Conservation (phyloP, 2,329 filamentous ascomycete species). For the Colletotrichum musicola region DNA sequence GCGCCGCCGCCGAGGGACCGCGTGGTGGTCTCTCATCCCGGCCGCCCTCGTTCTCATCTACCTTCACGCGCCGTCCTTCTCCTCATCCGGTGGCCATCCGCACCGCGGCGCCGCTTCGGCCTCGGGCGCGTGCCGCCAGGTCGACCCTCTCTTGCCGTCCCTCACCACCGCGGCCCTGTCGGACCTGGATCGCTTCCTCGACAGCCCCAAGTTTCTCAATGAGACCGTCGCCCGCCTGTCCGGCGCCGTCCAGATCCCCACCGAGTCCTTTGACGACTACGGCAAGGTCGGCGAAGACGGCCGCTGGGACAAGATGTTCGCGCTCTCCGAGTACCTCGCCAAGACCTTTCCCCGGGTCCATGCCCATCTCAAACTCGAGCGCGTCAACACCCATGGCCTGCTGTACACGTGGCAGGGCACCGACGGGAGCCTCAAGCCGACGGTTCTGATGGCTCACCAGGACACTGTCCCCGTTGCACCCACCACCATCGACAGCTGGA, state of each 20-base stretch:
- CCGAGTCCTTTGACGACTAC: conserved; percentile 67
- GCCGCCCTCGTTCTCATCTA: conserved; percentile 32
- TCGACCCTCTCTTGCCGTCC: conserved; percentile 48
- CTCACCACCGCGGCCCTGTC: conserved; percentile 44
- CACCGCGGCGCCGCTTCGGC: conserved; percentile 2
- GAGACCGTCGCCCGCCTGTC: conserved; percentile 52
- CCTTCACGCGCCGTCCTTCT: conserved; percentile 30
- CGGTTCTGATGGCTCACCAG: conserved; percentile 73
- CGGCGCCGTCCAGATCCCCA: conserved; percentile 65
- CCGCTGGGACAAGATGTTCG: conserved; percentile 69
- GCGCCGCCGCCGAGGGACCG: conserved; percentile 17
- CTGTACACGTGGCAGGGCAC: conserved; percentile 69
- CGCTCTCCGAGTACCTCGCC: conserved; percentile 64
- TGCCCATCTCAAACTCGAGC: conserved; percentile 60
- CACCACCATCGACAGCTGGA: conserved; percentile 65
- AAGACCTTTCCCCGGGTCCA: conserved; percentile 66
- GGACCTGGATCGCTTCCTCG: conserved; percentile 49
- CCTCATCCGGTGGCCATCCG: neutral
- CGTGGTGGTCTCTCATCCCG: conserved; percentile 37
- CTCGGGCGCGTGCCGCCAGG: conserved; percentile 47
- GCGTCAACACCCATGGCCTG: conserved; percentile 70
- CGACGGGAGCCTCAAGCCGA: conserved; percentile 63
- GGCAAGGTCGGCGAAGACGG: conserved; percentile 66
- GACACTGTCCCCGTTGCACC: conserved; percentile 72
- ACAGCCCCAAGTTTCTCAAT: conserved; percentile 48